Evolutionary conservation across 306 rosid genomes (phyloP).

Genomic region (Urtica urens): DNA sequence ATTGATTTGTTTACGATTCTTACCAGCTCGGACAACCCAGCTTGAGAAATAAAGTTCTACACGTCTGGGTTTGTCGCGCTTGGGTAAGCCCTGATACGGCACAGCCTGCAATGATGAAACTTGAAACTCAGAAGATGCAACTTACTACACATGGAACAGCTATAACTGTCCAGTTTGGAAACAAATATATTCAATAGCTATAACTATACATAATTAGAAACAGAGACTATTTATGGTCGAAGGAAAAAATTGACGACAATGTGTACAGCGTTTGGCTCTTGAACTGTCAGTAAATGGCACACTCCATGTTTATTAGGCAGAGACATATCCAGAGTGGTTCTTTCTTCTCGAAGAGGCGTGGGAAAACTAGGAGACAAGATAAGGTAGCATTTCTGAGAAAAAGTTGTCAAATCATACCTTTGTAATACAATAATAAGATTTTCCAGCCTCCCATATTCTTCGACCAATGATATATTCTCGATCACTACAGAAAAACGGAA

Average conservation of each 20-base stretch:
- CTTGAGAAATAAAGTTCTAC: constrained; percentile 84
- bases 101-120: constrained; percentile 54
- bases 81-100: constrained; percentile 68
- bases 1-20: constrained; percentile 9
- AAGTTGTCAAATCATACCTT: constrained; percentile 44
- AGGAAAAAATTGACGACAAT: no score
- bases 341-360: no score
- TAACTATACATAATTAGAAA: no score
- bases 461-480: constrained; percentile 94
- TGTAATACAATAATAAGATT: constrained; percentile 78
- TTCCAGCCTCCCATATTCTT: constrained; percentile 94
- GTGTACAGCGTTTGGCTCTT: no score
- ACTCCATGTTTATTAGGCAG: no score
- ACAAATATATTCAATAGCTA: no score
- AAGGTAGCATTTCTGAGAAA: constrained; percentile 4
- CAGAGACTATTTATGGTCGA: no score
- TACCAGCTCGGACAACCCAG: constrained; percentile 91
- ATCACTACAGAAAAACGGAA: constrained; percentile 98
- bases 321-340: no score
- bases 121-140: background rate
- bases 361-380: constrained; percentile 12
- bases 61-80: constrained; percentile 92
- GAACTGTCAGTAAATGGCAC: no score
- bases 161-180: no score
- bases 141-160: no score